A percentile compares a stretch with the other conserved stretches of the same genome.
Evolutionary conservation across 2,329 filamentous ascomycete species (phyloP).

Genomic region (Pleurostoma richardsiae): DNA sequence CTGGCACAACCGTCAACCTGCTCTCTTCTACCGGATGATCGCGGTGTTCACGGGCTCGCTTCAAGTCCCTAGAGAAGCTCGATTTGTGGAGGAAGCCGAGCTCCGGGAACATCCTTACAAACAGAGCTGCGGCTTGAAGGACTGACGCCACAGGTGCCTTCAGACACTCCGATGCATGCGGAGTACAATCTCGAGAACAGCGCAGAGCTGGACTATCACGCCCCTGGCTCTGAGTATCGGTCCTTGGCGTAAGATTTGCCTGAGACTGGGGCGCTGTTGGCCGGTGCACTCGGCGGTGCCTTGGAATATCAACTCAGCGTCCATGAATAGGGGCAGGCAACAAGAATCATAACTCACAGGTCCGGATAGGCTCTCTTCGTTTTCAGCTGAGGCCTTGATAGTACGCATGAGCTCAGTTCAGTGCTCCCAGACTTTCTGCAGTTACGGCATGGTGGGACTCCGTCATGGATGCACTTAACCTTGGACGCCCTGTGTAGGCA

Average conservation of each 20-base stretch:
- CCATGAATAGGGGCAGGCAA: neutral
- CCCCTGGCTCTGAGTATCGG: neutral
- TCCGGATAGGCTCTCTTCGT: neutral
- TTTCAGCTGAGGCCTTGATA: neutral
- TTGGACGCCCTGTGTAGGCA: slow-evolving; percentile 1
- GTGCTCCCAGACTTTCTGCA: slow-evolving; percentile 2
- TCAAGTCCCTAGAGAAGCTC: neutral
- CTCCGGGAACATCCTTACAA: slow-evolving; percentile 7
- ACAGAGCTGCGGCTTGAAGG: neutral
- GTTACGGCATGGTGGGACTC: slow-evolving; percentile 4
- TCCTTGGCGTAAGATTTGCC: neutral
- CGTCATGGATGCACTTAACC: slow-evolving; percentile 7
- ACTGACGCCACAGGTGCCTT: neutral
- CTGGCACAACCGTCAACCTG: neutral
- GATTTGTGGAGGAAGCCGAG: slow-evolving; percentile 7
- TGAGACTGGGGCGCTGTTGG: neutral
- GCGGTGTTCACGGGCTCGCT: too few relatives aligned
- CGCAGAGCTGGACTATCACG: too few relatives aligned
- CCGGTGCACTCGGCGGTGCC: neutral
- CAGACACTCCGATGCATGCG: too few relatives aligned
- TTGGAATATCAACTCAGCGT: neutral
- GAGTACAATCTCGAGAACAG: too few relatives aligned
- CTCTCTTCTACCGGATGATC: too few relatives aligned
- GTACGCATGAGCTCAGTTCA: neutral
- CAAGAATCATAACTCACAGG: too few relatives aligned